These are phyloP conservation scores for Geosmithia putterillii DNA, from an alignment of 2,329 filamentous ascomycete genomes.

Conservation along the genomic window DNA sequence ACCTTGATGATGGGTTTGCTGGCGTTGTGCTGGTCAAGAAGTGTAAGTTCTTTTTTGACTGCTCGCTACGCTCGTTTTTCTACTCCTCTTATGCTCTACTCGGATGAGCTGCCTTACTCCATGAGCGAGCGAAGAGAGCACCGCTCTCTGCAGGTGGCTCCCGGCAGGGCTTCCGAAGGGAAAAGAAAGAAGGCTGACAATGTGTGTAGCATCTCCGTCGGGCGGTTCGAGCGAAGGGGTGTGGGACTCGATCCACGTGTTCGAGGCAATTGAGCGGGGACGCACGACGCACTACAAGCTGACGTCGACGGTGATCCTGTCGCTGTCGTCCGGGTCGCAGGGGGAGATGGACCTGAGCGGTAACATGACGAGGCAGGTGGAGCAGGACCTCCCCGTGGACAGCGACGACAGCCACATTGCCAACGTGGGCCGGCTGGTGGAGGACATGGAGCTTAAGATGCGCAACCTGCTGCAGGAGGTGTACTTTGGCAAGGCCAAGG, in stretches of 20 bases:
- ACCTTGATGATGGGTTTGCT: slow-evolving; percentile 93
- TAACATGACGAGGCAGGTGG: slow-evolving; percentile 96
- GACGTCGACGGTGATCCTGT: slow-evolving; percentile 90
- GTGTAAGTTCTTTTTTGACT: slow-evolving; percentile 49
- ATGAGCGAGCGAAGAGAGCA: neutral
- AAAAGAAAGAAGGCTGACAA: neutral
- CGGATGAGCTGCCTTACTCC: too few relatives aligned
- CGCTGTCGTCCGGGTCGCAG: slow-evolving; percentile 57
- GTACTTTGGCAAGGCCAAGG: slow-evolving; percentile 98
- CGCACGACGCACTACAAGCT: slow-evolving; percentile 94
- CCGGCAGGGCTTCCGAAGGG: too few relatives aligned
- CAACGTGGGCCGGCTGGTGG: slow-evolving; percentile 86
- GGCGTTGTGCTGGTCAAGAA: slow-evolving; percentile 96
- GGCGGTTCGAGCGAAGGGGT: slow-evolving; percentile 60
- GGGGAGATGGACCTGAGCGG: slow-evolving; percentile 87
- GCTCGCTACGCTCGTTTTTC: too few relatives aligned
- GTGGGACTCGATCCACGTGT: slow-evolving; percentile 98
- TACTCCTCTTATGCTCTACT: neutral
- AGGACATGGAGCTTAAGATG: slow-evolving; percentile 99
- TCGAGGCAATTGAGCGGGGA: slow-evolving; percentile 88
- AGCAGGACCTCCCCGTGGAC: slow-evolving; percentile 81
- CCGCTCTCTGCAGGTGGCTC: too few relatives aligned
- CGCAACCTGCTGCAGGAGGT: slow-evolving; percentile 95
- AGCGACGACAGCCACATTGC: slow-evolving; percentile 88
- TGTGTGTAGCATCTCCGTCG: slow-evolving; percentile 46